Percentiles rank a stretch among this genome's conserved stretches.
These are phyloP conservation scores for Viola pubescens DNA, from an alignment of 441 rosid species.

Conservation along the genomic window DNA sequence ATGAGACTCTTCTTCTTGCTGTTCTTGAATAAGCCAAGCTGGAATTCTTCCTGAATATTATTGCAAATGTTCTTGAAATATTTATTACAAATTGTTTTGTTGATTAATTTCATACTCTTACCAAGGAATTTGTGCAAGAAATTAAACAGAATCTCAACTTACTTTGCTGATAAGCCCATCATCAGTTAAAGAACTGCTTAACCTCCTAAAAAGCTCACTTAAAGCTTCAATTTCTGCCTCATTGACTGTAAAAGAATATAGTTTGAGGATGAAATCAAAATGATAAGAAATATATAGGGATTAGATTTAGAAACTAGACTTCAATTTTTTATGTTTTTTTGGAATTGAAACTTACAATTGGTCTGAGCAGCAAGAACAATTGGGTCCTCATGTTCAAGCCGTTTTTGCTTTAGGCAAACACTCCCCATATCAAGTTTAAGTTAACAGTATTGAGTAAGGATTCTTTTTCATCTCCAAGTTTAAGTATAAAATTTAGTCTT, in stretches of 20 bases:
- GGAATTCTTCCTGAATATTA: conserved; percentile 54
- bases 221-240: conserved; percentile 47
- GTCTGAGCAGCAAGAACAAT: conserved; percentile 55
- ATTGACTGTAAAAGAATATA: conserved; percentile 35
- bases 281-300: not conserved
- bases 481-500: too few relatives aligned
- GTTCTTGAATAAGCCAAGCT: conserved; percentile 49
- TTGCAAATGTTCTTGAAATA: not conserved
- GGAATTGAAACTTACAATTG: conserved; percentile 29
- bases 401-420: conserved; percentile 32
- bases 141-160: conserved; percentile 6
- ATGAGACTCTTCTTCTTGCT: conserved; percentile 42
- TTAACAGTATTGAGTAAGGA: too few relatives aligned
- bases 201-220: conserved; percentile 44
- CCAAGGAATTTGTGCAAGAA: not conserved
- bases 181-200: conserved; percentile 42
- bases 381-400: conserved; percentile 23
- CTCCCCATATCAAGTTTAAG: conserved; percentile 34
- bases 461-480: too few relatives aligned
- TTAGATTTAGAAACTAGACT: not conserved
- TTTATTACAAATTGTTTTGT: not conserved
- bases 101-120: not conserved
- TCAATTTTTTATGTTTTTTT: too few relatives aligned
- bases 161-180: conserved; percentile 61
- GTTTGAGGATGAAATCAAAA: not conserved